Conservation (phyloP, 2,329 filamentous ascomycete genomes). For the Fusarium sulawesiense region DNA sequence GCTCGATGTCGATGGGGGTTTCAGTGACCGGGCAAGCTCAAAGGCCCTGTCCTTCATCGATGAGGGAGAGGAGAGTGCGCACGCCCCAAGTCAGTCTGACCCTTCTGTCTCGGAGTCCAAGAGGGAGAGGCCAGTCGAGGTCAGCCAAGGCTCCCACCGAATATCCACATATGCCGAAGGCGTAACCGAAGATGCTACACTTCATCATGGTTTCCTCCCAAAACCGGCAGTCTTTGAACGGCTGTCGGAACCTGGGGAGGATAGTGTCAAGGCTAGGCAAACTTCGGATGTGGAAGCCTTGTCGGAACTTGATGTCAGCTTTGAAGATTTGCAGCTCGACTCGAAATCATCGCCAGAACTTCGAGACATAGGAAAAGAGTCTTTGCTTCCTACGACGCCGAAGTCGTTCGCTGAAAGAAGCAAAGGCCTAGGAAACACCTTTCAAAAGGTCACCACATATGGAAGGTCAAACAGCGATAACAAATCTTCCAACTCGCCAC, state of each 20-base stretch:
- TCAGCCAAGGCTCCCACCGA: rapidly evolving
- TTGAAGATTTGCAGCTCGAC: neutral
- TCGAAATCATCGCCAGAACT: neutral
- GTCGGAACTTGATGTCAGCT: neutral
- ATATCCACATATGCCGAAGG: rapidly evolving
- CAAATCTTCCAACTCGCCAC: rapidly evolving
- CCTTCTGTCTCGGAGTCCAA: rapidly evolving
- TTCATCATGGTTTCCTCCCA: rapidly evolving
- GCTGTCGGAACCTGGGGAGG: neutral
- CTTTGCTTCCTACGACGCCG: neutral
- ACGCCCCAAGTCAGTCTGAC: rapidly evolving
- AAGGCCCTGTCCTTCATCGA: neutral
- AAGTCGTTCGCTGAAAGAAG: neutral
- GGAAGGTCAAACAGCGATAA: neutral
- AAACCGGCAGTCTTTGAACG: neutral
- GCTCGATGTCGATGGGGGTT: neutral
- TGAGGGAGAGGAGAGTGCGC: rapidly evolving
- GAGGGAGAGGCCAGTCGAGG: rapidly evolving
- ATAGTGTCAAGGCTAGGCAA: rapidly evolving
- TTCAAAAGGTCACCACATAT: neutral
- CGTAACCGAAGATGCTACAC: rapidly evolving
- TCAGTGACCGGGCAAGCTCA: neutral
- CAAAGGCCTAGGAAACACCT: rapidly evolving
- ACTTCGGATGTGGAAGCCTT: rapidly evolving
- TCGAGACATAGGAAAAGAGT: neutral